Percentiles rank a stretch among this genome's conserved stretches.
These are phyloP conservation scores for Echria macrotheca DNA, from an alignment of 495 filamentous ascomycete genomes.

Conservation along the genomic window DNA sequence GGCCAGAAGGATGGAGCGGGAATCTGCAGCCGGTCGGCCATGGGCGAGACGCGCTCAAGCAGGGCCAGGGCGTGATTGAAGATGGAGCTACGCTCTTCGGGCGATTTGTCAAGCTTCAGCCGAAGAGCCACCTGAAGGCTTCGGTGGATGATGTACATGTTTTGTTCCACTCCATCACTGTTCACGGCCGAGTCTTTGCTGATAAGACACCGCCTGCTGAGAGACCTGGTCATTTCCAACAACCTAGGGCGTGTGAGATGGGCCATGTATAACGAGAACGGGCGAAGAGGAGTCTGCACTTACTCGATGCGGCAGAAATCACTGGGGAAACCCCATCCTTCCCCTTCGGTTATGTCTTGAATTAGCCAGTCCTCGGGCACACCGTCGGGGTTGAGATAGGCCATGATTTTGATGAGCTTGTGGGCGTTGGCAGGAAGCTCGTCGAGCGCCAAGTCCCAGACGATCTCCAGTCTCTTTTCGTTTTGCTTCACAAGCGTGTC, in stretches of 20 bases:
- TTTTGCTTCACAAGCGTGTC: background rate
- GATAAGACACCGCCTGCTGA: background rate
- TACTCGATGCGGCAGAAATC: background rate
- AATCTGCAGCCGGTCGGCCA: background rate
- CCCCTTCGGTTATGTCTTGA: background rate
- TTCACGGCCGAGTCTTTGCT: background rate
- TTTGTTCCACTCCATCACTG: background rate
- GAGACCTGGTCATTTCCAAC: background rate
- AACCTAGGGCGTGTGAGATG: background rate
- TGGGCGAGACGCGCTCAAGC: background rate
- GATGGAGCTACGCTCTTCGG: background rate
- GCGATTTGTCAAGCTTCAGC: background rate
- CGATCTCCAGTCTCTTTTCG: background rate
- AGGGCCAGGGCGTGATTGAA: background rate
- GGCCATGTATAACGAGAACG: no score
- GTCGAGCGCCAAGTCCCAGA: background rate
- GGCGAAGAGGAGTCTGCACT: no score
- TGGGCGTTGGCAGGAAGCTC: background rate
- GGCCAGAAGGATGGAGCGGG: background rate
- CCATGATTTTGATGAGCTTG: background rate
- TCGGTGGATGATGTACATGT: background rate
- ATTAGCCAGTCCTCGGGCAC: background rate
- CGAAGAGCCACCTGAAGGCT: background rate
- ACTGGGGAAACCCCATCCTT: background rate
- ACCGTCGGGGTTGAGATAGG: background rate